phyloP scores from a whole-genome alignment of 2,329 filamentous ascomycete species.

The Dactylonectria estremocensis region DNA sequence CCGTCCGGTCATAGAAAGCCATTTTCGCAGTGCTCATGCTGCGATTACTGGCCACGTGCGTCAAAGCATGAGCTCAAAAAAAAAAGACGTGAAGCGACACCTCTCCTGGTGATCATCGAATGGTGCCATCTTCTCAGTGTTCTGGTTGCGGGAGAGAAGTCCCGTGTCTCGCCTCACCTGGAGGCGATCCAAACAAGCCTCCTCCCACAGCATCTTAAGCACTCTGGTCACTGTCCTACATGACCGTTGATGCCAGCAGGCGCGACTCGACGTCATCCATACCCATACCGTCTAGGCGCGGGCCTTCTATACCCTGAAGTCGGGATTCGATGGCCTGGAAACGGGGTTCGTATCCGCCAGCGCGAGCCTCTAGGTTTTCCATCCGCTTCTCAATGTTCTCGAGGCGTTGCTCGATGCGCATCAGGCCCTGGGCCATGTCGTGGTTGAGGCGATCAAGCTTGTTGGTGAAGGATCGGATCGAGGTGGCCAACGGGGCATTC shows the following conservation, averaged over 20 bases:
- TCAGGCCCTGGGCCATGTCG: slow-evolving; percentile 68
- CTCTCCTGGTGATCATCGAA: slow-evolving; percentile 12
- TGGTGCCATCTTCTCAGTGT: slow-evolving; percentile 28
- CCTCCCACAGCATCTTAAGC: slow-evolving; percentile 22
- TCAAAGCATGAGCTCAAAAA: slow-evolving; percentile 28
- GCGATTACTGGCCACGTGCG: slow-evolving; percentile 31
- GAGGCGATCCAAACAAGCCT: slow-evolving; percentile 13
- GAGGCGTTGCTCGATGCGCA: slow-evolving; percentile 65
- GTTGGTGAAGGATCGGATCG: slow-evolving; percentile 70
- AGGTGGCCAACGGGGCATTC: slow-evolving; percentile 71
- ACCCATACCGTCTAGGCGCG: slow-evolving; percentile 60
- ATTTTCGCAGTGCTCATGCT: slow-evolving; percentile 31
- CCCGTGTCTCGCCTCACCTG: slow-evolving; percentile 23
- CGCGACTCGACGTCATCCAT: slow-evolving; percentile 64
- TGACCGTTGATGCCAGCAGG: slow-evolving; percentile 60
- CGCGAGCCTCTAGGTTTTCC: slow-evolving; percentile 65
- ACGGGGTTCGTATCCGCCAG: slow-evolving; percentile 60
- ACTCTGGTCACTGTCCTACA: slow-evolving; percentile 53
- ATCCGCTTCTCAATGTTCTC: slow-evolving; percentile 70
- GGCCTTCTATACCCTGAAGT: slow-evolving; percentile 59
- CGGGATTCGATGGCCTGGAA: slow-evolving; percentile 62
- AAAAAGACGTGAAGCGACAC: slow-evolving; percentile 27
- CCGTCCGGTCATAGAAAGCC: slow-evolving; percentile 36
- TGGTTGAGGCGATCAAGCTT: slow-evolving; percentile 73
- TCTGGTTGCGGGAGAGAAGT: slow-evolving; percentile 13